Conservation (phyloP, 2,329 filamentous ascomycete genomes). For the Dothideomycetes sp. region DNA sequence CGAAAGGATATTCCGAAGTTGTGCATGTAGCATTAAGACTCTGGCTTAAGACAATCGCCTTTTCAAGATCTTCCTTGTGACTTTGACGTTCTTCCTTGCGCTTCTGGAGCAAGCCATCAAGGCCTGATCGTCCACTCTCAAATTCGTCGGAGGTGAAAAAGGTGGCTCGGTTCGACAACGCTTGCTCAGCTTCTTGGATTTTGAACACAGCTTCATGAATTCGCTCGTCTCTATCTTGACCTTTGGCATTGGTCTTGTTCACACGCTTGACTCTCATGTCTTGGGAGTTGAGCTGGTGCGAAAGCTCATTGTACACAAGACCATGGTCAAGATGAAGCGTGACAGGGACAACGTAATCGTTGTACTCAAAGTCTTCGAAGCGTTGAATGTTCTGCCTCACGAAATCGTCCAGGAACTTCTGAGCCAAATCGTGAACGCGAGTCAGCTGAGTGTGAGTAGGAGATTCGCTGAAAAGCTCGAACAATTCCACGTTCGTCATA, state of each 20-base stretch:
- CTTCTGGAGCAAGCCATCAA: constrained; percentile 9
- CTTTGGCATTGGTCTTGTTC: constrained; percentile 21
- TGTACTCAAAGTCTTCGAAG: constrained; percentile 30
- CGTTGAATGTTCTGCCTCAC: constrained; percentile 31
- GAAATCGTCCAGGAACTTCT: constrained; percentile 44
- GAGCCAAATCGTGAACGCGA: constrained; percentile 39
- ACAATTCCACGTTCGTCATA: constrained; percentile 42
- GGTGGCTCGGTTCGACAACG: constrained; percentile 26
- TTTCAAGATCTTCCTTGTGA: background rate
- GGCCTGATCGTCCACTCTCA: background rate
- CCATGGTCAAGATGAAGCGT: constrained; percentile 36
- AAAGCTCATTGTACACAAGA: constrained; percentile 44
- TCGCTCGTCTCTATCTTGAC: constrained; percentile 25
- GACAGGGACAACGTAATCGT: constrained; percentile 33
- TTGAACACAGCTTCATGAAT: constrained; percentile 35
- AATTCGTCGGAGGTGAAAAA: background rate
- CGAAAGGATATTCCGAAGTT: constrained; percentile 4
- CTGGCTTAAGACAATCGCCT: background rate
- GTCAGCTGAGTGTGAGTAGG: constrained; percentile 42
- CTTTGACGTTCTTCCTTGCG: constrained; percentile 8
- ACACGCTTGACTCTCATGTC: constrained; percentile 36
- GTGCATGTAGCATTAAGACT: background rate
- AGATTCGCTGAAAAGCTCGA: constrained; percentile 40
- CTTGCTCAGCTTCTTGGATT: constrained; percentile 37
- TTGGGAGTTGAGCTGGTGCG: constrained; percentile 40